Base-by-base conservation (phyloP, 768 basidiomycete species). In the Pisolithus tinctorius region DNA sequence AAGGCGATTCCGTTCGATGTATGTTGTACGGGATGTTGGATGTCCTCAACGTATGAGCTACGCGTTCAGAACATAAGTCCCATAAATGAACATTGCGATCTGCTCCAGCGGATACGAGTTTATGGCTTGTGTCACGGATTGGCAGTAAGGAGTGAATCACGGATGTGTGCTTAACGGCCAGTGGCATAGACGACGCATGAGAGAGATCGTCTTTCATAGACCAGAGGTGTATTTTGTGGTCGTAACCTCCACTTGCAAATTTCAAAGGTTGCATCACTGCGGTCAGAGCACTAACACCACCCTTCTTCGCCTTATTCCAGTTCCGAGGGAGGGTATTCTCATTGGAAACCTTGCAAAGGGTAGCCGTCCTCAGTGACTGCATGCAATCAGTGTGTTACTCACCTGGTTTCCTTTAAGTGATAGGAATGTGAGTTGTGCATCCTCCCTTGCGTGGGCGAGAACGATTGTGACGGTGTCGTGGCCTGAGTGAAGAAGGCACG, bases 181-280 rank as follows among this genome's bases (percentile, higher is more conserved):
- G 55, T 30, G 63, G 60, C 6, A 55, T 55, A 0, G 67, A 58
- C 1, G 67, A 61, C 25, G 69, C 67, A 29, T 64, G 52, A 25
- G 67, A 60, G 37, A 69, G 47, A 54, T 70, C 69, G 4, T 61
- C 58, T 6, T 67, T 56, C 29, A 77, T 49, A 14, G 69, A 63
- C 79, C 79, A 79, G 6, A 78, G 58, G 50, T 77, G 76, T 16
- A 80, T 68, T 36, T 56, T 49, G 49, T 77, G 77, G 59, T 79
- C 76, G 44, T 75, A 70, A 5, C 78, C 77, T 25, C 77, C 79
- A 8, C 69, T 79, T 3, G 68, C 76, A 59, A 80, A 79, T 61
- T 66, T 62, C 36, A 63, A 58, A 11, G 72, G 69, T 31, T 71
- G 72, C 58, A 66, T 60, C 65, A 78, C 62, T 13, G 72, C 38